A percentile compares a stretch with the other conserved stretches of the same genome.
Evolutionary conservation across 2,329 filamentous ascomycete genomes (phyloP).

Genomic region (Neofusicoccum cordaticola): DNA sequence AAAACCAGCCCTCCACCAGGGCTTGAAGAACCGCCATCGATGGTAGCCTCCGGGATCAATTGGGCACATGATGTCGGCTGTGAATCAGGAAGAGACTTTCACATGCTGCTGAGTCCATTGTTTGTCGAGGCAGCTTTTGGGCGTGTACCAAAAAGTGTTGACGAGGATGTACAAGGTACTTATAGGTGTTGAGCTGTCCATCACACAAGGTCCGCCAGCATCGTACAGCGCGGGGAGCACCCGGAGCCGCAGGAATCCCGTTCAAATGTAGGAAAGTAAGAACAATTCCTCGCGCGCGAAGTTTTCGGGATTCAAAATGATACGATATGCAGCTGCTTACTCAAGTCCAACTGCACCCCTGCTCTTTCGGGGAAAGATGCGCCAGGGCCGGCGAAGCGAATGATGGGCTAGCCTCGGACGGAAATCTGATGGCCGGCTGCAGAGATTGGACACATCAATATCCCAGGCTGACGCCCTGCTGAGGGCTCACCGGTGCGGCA

Average conservation of each 20-base stretch:
- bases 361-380: background rate
- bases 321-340: background rate
- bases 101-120: background rate
- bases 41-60: background rate
- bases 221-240: background rate
- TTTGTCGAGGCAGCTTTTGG: background rate
- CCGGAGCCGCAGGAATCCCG: background rate
- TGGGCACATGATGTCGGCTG: background rate
- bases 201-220: background rate
- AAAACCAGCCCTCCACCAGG: background rate
- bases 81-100: background rate
- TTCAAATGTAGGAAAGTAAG: background rate
- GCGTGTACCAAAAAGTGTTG: background rate
- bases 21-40: background rate
- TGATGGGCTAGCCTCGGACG: background rate
- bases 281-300: background rate
- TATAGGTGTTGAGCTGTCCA: background rate
- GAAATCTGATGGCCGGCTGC: conserved; percentile 9
- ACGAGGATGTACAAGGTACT: background rate
- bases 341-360: background rate
- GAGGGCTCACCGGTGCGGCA: background rate
- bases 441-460: background rate
- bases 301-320: background rate
- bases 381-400: conserved; percentile 5
- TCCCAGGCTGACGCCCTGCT: background rate